Evolutionary conservation across 768 basidiomycete genomes (phyloP).

Genomic region (Rhodocollybia butyracea): DNA sequence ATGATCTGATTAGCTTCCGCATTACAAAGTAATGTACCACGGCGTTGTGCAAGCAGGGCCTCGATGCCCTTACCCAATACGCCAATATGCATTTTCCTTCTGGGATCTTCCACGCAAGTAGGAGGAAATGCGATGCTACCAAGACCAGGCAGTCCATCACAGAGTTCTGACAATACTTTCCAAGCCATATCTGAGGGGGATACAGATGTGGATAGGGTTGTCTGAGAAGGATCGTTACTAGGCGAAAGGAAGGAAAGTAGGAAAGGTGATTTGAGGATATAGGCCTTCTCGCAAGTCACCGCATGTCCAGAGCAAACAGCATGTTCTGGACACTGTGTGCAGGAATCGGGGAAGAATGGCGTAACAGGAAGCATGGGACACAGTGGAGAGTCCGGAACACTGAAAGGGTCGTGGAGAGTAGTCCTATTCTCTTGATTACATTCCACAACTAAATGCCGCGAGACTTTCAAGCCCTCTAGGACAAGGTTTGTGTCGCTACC

Average conservation of each 20-base stretch:
- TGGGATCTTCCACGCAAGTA: slow-evolving; percentile 74
- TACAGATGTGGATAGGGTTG: slow-evolving; percentile 38
- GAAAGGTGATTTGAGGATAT: slow-evolving; percentile 61
- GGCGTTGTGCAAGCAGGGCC: slow-evolving; percentile 54
- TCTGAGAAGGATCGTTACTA: slow-evolving; percentile 27
- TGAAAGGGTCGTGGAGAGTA: slow-evolving; percentile 30
- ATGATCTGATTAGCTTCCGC: slow-evolving; percentile 34
- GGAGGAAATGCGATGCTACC: slow-evolving; percentile 79
- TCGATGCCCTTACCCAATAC: slow-evolving; percentile 73
- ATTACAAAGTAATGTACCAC: slow-evolving; percentile 63
- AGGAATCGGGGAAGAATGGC: slow-evolving; percentile 59
- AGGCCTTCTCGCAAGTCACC: slow-evolving; percentile 67
- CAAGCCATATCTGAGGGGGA: slow-evolving; percentile 38
- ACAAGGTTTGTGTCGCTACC: slow-evolving; percentile 56
- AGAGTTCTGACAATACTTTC: slow-evolving; percentile 41
- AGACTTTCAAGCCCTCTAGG: slow-evolving; percentile 45
- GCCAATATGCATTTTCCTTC: slow-evolving; percentile 69
- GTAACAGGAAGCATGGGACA: slow-evolving; percentile 56
- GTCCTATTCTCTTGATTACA: slow-evolving; percentile 60
- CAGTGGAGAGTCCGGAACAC: slow-evolving; percentile 26
- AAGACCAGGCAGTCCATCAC: slow-evolving; percentile 72
- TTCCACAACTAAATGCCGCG: slow-evolving; percentile 43
- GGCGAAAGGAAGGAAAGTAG: slow-evolving; percentile 50
- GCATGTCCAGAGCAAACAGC: slow-evolving; percentile 55
- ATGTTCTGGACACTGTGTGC: slow-evolving; percentile 72